Base-by-base conservation (phyloP, 306 rosid species). In the Glycyrrhiza uralensis region DNA sequence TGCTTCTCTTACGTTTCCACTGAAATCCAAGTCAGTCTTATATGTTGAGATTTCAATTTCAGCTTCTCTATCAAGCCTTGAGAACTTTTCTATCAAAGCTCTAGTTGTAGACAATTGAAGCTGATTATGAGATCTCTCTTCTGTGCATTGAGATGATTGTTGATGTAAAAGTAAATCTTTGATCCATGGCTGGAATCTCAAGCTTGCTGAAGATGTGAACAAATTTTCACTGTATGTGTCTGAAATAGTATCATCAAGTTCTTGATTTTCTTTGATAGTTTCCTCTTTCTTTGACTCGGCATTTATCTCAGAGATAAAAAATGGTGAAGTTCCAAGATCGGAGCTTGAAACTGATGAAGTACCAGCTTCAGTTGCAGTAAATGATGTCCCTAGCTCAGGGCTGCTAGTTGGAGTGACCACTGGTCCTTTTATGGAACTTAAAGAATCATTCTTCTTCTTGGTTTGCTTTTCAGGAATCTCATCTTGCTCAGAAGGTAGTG, bases 321-420 rank as follows among this genome's bases (percentile, higher is more conserved):
- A 90, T 8, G 97, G 99, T 17, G 99, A 94, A 65, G 96, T 85
- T 84, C 97, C 99, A 66, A 83, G 99, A 80, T 91, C 97, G 2
- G 97, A 91, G 82, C 97, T 94, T 19, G 99, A 94, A 52, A 91
- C 93, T 2, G 99, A 94, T 14, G 99, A 91, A 29, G 97, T 85
- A 23, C 96, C 96, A 54, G 84, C 97, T 80, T 94, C 99, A 3
- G 97, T 89, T 28, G 89, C 86, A 3, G 99, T 94, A 64, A 89
- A 89, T 0, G 96, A 87, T 0, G 97, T 89, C 52, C 85, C 99
- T 49, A 88, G 74, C 81, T 94, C 99, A 0, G 99, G 99, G 80
- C 99, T 95, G 69, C 99, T 95, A 47, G 81, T 85, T 59, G 99
- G 99, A 42, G 99, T 95, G 75, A 91, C 93, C 39, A 78, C 89